Evolutionary conservation across 2,329 filamentous ascomycete species (phyloP).

Genomic region (Cladophialophora psammophila): DNA sequence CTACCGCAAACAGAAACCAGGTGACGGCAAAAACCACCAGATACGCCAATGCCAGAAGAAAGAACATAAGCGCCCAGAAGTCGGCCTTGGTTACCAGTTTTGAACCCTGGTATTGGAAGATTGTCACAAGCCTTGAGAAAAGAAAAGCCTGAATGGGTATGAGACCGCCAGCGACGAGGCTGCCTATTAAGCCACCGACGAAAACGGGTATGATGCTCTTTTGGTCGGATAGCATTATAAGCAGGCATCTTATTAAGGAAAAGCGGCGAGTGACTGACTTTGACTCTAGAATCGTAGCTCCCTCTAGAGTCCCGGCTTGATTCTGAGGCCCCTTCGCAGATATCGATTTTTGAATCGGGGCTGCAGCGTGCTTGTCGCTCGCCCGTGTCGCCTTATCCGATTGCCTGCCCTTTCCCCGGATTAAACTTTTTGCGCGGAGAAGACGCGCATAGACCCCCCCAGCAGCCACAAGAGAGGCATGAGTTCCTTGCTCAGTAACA

Average conservation of each 20-base stretch:
- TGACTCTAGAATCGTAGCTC: conserved; percentile 32
- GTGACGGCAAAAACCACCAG: conserved; percentile 50
- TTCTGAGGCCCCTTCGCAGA: conserved; percentile 31
- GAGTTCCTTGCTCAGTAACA: conserved; percentile 76
- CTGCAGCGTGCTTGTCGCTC: background rate
- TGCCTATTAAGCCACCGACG: conserved; percentile 41
- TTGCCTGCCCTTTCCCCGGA: background rate
- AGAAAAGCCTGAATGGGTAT: conserved; percentile 58
- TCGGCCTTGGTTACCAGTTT: conserved; percentile 44
- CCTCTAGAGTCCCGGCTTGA: conserved; percentile 22
- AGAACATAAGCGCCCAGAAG: conserved; percentile 58
- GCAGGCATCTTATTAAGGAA: conserved; percentile 47
- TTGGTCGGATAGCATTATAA: conserved; percentile 46
- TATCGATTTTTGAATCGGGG: conserved; percentile 19
- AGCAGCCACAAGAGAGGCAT: conserved; percentile 71
- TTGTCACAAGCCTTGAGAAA: conserved; percentile 41
- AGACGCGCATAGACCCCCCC: conserved; percentile 67
- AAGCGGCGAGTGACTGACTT: conserved; percentile 36
- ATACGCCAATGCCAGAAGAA: conserved; percentile 52
- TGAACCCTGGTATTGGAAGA: conserved; percentile 39
- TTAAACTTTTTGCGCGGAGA: conserved; percentile 57
- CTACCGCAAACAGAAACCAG: conserved; percentile 44
- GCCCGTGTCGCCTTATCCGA: background rate
- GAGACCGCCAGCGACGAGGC: conserved; percentile 49
- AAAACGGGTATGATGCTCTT: conserved; percentile 48